Percentiles rank a stretch among this genome's conserved stretches.
These are phyloP conservation scores for Clonostachys byssicola DNA, from an alignment of 2,329 filamentous ascomycete genomes.

Conservation along the genomic window DNA sequence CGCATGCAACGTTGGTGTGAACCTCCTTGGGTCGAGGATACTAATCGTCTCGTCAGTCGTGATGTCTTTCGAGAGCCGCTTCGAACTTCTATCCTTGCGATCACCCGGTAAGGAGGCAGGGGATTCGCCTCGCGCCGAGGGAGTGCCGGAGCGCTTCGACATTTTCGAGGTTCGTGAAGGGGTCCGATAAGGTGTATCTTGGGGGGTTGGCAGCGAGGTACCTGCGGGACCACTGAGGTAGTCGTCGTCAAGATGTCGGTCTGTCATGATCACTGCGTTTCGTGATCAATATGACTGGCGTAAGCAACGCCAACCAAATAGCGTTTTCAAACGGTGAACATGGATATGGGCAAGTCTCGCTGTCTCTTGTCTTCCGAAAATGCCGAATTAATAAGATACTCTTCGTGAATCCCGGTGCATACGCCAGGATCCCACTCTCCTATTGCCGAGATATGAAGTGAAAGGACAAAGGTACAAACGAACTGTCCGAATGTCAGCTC, in stretches of 20 bases:
- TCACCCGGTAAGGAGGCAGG: constrained; percentile 44
- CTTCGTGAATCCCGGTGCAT: too few species aligned
- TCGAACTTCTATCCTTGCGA: constrained; percentile 36
- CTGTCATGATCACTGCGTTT: constrained; percentile 35
- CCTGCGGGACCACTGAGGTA: constrained; percentile 46
- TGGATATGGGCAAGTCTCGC: too few species aligned
- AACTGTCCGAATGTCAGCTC: too few species aligned
- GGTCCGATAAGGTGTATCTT: constrained; percentile 68
- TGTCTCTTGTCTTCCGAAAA: too few species aligned
- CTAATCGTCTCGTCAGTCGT: constrained; percentile 64
- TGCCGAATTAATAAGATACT: too few species aligned
- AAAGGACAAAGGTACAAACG: too few species aligned
- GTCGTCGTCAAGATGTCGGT: constrained; percentile 63
- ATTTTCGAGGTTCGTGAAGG: constrained; percentile 59
- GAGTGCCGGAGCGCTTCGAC: constrained; percentile 65
- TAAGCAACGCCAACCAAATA: too few species aligned
- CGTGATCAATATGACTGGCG: neutral
- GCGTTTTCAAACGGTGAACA: too few species aligned
- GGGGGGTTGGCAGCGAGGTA: constrained; percentile 63
- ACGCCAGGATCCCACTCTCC: too few species aligned
- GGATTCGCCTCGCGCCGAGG: constrained; percentile 54
- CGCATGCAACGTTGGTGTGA: constrained; percentile 92
- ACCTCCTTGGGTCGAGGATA: constrained; percentile 82
- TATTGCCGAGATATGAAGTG: too few species aligned
- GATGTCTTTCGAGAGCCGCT: constrained; percentile 54